Evolutionary conservation across 2,329 filamentous ascomycete genomes (phyloP).

Genomic region (Monosporascus sp.): DNA sequence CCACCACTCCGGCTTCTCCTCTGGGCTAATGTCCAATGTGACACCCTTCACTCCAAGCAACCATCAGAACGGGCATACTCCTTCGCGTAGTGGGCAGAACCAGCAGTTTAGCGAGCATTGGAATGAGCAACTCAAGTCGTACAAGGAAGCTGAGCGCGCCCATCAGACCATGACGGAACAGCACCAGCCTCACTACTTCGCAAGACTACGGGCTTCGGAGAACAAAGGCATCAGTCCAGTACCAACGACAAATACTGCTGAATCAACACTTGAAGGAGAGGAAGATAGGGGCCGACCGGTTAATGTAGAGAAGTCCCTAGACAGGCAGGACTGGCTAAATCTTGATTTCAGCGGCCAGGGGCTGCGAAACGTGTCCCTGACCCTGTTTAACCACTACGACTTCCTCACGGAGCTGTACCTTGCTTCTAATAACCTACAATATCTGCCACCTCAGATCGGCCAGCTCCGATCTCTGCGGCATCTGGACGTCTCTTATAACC

Average conservation of each 20-base stretch:
- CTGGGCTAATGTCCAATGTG: slow-evolving; percentile 59
- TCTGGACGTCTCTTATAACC: slow-evolving; percentile 85
- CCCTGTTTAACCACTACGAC: slow-evolving; percentile 73
- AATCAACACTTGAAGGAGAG: slow-evolving; percentile 48
- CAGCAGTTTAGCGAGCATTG: slow-evolving; percentile 65
- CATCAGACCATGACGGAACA: slow-evolving; percentile 66
- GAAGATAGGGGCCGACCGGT: slow-evolving; percentile 57
- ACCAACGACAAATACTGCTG: slow-evolving; percentile 41
- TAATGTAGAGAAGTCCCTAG: slow-evolving; percentile 60
- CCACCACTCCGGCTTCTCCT: slow-evolving; percentile 54
- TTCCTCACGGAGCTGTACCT: slow-evolving; percentile 92
- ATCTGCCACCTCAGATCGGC: slow-evolving; percentile 76
- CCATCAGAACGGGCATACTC: slow-evolving; percentile 53
- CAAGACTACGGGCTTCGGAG: slow-evolving; percentile 62
- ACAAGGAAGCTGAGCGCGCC: slow-evolving; percentile 69
- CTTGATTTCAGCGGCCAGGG: slow-evolving; percentile 96
- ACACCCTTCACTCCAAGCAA: slow-evolving; percentile 52
- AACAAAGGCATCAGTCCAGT: slow-evolving; percentile 61
- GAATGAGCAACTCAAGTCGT: slow-evolving; percentile 78
- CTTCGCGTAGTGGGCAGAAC: slow-evolving; percentile 43
- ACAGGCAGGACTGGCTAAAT: slow-evolving; percentile 83
- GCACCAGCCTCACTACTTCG: slow-evolving; percentile 65
- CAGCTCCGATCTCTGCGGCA: slow-evolving; percentile 74
- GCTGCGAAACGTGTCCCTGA: slow-evolving; percentile 70
- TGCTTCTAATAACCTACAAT: slow-evolving; percentile 82